These are phyloP conservation scores for Theileria equi DNA, from an alignment of 169 alveolate genomes.

Conservation along the genomic window DNA sequence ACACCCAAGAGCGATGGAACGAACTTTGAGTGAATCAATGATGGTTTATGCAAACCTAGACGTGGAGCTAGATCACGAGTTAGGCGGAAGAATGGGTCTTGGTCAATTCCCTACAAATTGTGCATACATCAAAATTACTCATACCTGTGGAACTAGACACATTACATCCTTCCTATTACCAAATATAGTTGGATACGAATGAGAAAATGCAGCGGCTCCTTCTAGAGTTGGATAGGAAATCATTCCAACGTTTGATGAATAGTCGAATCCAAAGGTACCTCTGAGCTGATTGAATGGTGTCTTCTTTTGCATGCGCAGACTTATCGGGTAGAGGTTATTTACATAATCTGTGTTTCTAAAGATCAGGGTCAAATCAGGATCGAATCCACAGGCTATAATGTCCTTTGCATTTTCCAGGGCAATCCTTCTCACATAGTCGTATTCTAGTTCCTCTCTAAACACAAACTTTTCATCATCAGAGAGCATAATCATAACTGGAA, in stretches of 20 bases:
- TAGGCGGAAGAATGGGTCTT: conserved; percentile 99
- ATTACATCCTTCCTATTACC: conserved; percentile 79
- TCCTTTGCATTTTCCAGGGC: conserved; percentile 97
- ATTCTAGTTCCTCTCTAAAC: conserved; percentile 88
- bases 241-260: conserved; percentile 92
- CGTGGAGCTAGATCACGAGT: conserved; percentile 96
- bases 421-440: conserved; percentile 82
- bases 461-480: conserved; percentile 99
- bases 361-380: conserved; percentile 96
- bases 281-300: conserved; percentile 90
- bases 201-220: conserved; percentile 94
- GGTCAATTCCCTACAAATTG: conserved; percentile 93
- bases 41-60: conserved; percentile 90
- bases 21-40: conserved; percentile 92
- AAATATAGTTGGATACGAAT: conserved; percentile 91
- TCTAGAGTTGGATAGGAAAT: conserved; percentile 95
- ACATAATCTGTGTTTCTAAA: conserved; percentile 88
- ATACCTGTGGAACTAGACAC: conserved; percentile 89
- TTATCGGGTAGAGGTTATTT: conserved; percentile 86
- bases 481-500: conserved; percentile 96
- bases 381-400: conserved; percentile 98
- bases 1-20: conserved; percentile 95
- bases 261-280: conserved; percentile 90
- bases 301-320: conserved; percentile 90
- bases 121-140: not conserved